These are phyloP conservation scores for Boletus fagicola DNA, from an alignment of 768 basidiomycete genomes.

Conservation along the genomic window DNA sequence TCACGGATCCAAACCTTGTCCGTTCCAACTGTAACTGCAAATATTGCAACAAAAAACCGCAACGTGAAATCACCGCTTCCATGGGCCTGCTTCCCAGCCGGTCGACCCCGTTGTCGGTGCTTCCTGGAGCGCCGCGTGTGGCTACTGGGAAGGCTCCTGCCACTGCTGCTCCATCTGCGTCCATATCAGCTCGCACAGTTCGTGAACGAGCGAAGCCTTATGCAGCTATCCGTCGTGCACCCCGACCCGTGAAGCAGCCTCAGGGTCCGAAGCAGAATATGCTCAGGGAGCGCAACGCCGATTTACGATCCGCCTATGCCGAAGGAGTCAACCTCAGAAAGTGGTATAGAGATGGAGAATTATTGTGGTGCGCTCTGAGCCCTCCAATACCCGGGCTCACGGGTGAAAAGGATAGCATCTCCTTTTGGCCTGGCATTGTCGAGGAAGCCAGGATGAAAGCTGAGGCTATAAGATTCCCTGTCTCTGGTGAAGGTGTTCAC, in stretches of 20 bases:
- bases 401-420: constrained; percentile 45
- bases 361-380: constrained; percentile 66
- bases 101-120: constrained; percentile 32
- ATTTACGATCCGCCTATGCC: constrained; percentile 58
- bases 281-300: constrained; percentile 59
- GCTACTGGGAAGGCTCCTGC: constrained; percentile 12
- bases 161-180: constrained; percentile 17
- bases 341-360: constrained; percentile 66
- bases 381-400: constrained; percentile 45
- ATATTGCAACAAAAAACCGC: constrained; percentile 69
- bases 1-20: constrained; percentile 48
- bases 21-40: constrained; percentile 65
- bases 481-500: not conserved
- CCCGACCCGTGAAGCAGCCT: constrained; percentile 34
- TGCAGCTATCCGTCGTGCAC: constrained; percentile 40
- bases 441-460: constrained; percentile 54
- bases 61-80: constrained; percentile 64
- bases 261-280: constrained; percentile 47
- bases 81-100: constrained; percentile 46
- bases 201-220: constrained; percentile 36
- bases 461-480: constrained; percentile 35
- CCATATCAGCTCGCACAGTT: constrained; percentile 11
- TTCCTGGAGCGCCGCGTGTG: constrained; percentile 22
- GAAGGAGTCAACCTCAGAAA: constrained; percentile 48
- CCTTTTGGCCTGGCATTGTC: constrained; percentile 74